Base-by-base conservation (phyloP, 2,329 filamentous ascomycete species). In the Ilyonectria mors-panacis region DNA sequence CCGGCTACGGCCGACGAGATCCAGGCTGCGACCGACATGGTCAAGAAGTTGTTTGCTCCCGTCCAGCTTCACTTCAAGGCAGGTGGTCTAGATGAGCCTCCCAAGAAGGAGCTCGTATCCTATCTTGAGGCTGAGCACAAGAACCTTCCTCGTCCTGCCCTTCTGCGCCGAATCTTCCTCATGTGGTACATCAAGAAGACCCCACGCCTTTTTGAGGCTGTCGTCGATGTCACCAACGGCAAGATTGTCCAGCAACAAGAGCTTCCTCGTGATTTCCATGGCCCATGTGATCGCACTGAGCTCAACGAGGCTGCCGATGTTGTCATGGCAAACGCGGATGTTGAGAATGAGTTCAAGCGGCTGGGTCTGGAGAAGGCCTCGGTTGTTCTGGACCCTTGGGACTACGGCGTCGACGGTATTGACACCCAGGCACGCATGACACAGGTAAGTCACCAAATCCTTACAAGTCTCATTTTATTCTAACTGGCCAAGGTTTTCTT, bases 41-140 rank as follows among this genome's bases (percentile, higher is more conserved):
- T 69, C 55, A 69, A 69, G 44, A 57, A 65, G 21, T 7, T 54
- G 12, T 65, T 60, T 53, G 50, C 35, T 5, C 42, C 54, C 7
- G 54, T 67, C 26, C 47, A 61, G 51, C 64, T 69, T 21, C 67
- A 67, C 60, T 69, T 69, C 45, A 69, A 69, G 57, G 60, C 64
- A 1, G 64, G 42, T 13, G 59, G 67, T n/a, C 58, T 69, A 1
- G 59, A 69, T 2, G 64, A 67, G 23, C 65, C 67, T 3, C 64
- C 59, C n/a, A 69, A 69, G 53, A 61, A 48, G 23, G 51, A 55
- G 3, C 17, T 65, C 12, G 19, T 61, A 6, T 39, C 23, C 17
- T 69, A 64, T n/a, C 56, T 69, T 4, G 51, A 61, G 13, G 67
- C 64, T 15, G 64, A 69, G 45, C 60, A 67, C 47, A 54, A 58